Conservation (phyloP, 2,329 filamentous ascomycete genomes). For the Phyllosticta citrichinensis region DNA sequence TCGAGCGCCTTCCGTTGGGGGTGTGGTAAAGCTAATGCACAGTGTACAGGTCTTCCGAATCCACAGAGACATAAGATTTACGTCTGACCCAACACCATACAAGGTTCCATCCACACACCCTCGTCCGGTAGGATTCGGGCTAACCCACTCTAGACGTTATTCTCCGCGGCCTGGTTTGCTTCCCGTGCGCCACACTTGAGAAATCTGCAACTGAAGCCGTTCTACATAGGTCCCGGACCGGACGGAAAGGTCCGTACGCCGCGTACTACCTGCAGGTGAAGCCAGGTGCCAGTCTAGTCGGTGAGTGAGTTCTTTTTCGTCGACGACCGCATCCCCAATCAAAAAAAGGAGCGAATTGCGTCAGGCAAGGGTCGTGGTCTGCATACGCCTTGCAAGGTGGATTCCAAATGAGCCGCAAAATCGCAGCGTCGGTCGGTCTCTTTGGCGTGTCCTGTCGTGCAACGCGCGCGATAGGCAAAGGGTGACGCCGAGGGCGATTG, state of each 20-base stretch:
- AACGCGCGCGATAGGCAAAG: neutral
- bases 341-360: slow-evolving; percentile 1
- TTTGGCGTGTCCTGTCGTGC: neutral
- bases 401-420: slow-evolving; percentile 11
- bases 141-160: slow-evolving; percentile 51
- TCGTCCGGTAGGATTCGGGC: slow-evolving; percentile 12
- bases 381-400: slow-evolving; percentile 7
- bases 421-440: neutral
- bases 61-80: slow-evolving; percentile 78
- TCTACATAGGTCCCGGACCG: slow-evolving; percentile 59
- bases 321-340: slow-evolving; percentile 2
- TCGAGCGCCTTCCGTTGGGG: neutral
- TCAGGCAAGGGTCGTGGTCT: slow-evolving; percentile 7
- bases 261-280: slow-evolving; percentile 81
- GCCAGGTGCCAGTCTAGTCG: slow-evolving; percentile 59
- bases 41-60: slow-evolving; percentile 61
- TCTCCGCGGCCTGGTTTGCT: slow-evolving; percentile 64
- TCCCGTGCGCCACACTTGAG: neutral
- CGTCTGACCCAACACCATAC: slow-evolving; percentile 75
- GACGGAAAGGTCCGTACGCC: slow-evolving; percentile 77
- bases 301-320: slow-evolving; percentile 34
- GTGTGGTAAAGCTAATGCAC: slow-evolving; percentile 2
- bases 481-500: neutral
- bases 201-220: slow-evolving; percentile 7
- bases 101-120: slow-evolving; percentile 47